Evolutionary conservation across 73 alveolate genomes (phyloP).

Genomic region (Paramecium tetraurelia): DNA sequence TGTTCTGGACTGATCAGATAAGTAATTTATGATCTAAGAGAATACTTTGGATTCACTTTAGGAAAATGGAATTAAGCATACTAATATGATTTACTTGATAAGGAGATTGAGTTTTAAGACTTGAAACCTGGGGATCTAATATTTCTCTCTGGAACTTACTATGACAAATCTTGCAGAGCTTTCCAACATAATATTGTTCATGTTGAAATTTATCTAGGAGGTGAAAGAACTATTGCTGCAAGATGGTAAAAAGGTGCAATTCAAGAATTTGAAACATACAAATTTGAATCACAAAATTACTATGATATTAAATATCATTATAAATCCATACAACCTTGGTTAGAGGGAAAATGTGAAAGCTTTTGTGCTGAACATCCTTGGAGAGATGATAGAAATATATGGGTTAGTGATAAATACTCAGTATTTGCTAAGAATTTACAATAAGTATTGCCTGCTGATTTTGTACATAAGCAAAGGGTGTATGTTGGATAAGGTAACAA

Average conservation of each 20-base stretch:
- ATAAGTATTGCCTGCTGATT: neutral
- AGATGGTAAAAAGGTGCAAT: constrained; percentile 87
- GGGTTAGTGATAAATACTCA: constrained; percentile 77
- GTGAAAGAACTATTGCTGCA: constrained; percentile 79
- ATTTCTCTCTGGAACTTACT: constrained; percentile 86
- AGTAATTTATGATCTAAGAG: constrained; percentile 79
- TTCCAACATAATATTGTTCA: constrained; percentile 95
- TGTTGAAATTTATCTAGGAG: constrained; percentile 89
- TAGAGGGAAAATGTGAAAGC: constrained; percentile 77
- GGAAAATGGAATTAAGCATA: constrained; percentile 96
- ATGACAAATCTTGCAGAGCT: constrained; percentile 72
- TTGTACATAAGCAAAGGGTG: constrained; percentile 8
- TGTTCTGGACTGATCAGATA: constrained; percentile 92
- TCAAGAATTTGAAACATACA: constrained; percentile 83
- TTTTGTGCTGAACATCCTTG: constrained; percentile 89
- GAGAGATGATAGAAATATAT: constrained; percentile 78
- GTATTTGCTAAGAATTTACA: constrained; percentile 58
- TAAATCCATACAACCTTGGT: constrained; percentile 91
- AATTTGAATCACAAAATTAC: constrained; percentile 87
- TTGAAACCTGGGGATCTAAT: constrained; percentile 93
- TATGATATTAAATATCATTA: constrained; percentile 84
- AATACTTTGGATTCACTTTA: constrained; percentile 90
- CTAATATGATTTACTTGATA: constrained; percentile 89
- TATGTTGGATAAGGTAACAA: constrained; percentile 60
- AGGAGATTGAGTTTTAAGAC: constrained; percentile 63